Percentiles rank a stretch among this genome's conserved stretches.
These are phyloP conservation scores for Jatropha curcas DNA, from an alignment of 345 rosid species.

Conservation along the genomic window DNA sequence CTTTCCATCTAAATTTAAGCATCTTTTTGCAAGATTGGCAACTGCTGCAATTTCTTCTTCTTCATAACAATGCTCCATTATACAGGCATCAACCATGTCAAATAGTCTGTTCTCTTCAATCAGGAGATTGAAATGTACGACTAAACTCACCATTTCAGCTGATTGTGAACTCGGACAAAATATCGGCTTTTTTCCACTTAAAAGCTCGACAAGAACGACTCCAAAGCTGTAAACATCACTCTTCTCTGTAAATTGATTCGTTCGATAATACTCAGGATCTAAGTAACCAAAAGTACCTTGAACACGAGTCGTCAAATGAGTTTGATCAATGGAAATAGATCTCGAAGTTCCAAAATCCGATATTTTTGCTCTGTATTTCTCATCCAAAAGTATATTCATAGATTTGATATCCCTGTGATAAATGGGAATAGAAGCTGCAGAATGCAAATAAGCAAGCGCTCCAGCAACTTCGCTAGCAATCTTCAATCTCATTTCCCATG, in stretches of 20 bases:
- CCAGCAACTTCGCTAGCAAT: constrained; percentile 2
- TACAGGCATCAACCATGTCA: neutral
- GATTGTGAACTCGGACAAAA: neutral
- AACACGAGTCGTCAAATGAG: neutral
- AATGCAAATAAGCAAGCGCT: neutral
- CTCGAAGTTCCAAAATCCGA: constrained; percentile 7
- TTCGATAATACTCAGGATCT: neutral
- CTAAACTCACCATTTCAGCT: neutral
- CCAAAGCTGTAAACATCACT: constrained; percentile 8
- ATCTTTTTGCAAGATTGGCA: neutral
- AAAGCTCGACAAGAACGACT: neutral
- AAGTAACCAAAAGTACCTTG: constrained; percentile 1
- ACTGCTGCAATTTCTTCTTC: neutral
- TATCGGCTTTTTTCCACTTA: neutral
- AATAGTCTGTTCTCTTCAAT: no score
- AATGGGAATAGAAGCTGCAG: neutral
- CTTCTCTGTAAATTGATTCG: neutral
- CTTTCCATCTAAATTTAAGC: neutral
- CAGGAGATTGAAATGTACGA: neutral
- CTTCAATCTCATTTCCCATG: neutral
- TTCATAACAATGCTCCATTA: no score
- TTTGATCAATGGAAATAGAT: neutral
- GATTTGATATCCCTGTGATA: neutral
- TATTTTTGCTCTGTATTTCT: neutral
- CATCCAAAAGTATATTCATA: neutral